Conservation (phyloP, 129 eudicot species). For the Lactuca saligna region DNA sequence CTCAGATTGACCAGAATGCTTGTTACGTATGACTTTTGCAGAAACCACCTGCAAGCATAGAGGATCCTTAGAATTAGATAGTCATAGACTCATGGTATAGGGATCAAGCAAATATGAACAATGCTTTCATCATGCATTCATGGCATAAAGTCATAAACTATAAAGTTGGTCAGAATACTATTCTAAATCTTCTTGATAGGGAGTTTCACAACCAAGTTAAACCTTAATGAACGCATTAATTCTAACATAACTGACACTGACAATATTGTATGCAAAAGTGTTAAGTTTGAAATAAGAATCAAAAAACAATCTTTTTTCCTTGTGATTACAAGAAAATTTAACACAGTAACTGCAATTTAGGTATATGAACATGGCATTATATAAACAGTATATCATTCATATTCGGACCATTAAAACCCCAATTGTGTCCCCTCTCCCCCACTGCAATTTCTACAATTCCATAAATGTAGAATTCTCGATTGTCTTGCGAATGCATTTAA, state of each 20-base stretch:
- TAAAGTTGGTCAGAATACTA: constrained; percentile 3
- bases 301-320: background rate
- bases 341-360: background rate
- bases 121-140: constrained; percentile 5
- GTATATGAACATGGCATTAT: background rate
- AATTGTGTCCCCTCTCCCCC: no score
- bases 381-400: background rate
- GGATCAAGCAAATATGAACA: background rate
- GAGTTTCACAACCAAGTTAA: background rate
- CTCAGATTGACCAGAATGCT: constrained; percentile 83
- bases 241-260: no score
- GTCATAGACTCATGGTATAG: no score
- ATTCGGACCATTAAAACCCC: no score
- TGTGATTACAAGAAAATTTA: background rate
- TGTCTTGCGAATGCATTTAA: background rate
- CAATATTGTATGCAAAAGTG: background rate
- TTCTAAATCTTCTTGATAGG: background rate
- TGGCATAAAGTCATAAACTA: background rate
- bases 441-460: no score
- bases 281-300: background rate
- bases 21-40: constrained; percentile 89
- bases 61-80: background rate
- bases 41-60: constrained; percentile 59
- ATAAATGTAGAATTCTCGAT: background rate
- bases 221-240: background rate